Percentiles rank a stretch among this genome's conserved stretches.
These are phyloP conservation scores for Stellera chamaejasme DNA, from an alignment of 345 rosid genomes.

Conservation along the genomic window DNA sequence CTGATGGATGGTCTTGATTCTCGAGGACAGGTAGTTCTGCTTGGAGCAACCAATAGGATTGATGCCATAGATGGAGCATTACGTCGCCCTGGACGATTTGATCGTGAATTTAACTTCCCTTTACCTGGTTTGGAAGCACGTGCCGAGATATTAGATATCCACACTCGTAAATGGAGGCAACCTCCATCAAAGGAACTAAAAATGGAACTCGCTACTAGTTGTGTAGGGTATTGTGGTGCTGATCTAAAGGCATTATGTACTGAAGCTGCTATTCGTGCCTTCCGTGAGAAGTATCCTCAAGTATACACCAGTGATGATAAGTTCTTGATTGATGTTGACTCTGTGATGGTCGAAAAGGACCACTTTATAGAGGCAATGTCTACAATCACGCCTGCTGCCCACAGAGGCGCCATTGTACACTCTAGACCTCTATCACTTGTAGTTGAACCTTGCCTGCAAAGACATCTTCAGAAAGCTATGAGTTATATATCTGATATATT, in stretches of 20 bases:
- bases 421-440: constrained; percentile 92
- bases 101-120: constrained; percentile 96
- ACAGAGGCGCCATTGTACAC: constrained; percentile 92
- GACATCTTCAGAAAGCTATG: constrained; percentile 81
- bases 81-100: constrained; percentile 99
- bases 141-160: constrained; percentile 90
- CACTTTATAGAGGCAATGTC: constrained; percentile 97
- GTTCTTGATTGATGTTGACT: constrained; percentile 86
- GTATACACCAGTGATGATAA: constrained; percentile 98
- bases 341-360: constrained; percentile 76
- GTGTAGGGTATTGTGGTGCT: constrained; percentile 99
- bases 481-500: constrained; percentile 58
- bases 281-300: constrained; percentile 98
- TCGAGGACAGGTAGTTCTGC: constrained; percentile 99
- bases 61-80: constrained; percentile 99
- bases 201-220: constrained; percentile 89
- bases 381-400: constrained; percentile 97
- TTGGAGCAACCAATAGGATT: constrained; percentile 99
- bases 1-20: constrained; percentile 99
- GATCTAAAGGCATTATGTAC: constrained; percentile 96
- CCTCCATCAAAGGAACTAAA: constrained; percentile 86
- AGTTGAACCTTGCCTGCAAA: constrained; percentile 83
- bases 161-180: constrained; percentile 94
- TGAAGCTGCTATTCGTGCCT: constrained; percentile 98
- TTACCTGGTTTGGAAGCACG: constrained; percentile 99